These are phyloP conservation scores for Erucastrum elatum DNA, from an alignment of 345 rosid genomes.

Conservation along the genomic window DNA sequence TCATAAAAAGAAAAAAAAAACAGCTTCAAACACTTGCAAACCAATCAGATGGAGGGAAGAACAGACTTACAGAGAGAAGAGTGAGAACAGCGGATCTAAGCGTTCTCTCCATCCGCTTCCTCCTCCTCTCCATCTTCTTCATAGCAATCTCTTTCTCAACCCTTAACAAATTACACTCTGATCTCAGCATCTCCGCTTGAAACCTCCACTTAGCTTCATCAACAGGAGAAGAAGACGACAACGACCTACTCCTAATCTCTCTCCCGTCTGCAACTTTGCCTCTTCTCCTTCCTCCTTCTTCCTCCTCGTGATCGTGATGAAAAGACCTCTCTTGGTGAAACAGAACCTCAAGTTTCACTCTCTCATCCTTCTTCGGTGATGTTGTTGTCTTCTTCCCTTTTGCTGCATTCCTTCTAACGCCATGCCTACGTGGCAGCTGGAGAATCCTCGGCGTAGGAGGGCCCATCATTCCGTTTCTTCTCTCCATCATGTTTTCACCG, in stretches of 20 bases:
- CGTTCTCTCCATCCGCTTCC: constrained; percentile 57
- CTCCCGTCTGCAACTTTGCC: constrained; percentile 51
- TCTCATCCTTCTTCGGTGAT: constrained; percentile 39
- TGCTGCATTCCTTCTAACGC: constrained; percentile 44
- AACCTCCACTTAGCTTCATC: constrained; percentile 80
- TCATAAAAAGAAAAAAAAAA: constrained; percentile 4
- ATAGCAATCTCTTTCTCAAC: constrained; percentile 83
- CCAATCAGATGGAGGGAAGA: neutral
- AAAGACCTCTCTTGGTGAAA: constrained; percentile 81
- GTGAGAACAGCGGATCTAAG: constrained; percentile 70
- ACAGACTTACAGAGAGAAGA: constrained; percentile 71
- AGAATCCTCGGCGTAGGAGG: constrained; percentile 61
- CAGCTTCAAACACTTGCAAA: neutral
- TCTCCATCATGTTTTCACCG: constrained; percentile 33
- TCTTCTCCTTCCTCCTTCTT: constrained; percentile 46
- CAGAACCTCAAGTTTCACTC: constrained; percentile 62
- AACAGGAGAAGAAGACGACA: constrained; percentile 3
- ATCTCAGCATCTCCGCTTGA: constrained; percentile 97
- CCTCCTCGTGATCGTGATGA: constrained; percentile 38
- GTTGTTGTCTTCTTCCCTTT: constrained; percentile 35
- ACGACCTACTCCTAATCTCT: constrained; percentile 28
- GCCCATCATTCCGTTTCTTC: constrained; percentile 8
- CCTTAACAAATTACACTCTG: constrained; percentile 92
- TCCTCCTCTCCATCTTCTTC: constrained; percentile 88
- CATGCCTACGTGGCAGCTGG: constrained; percentile 69